A percentile compares a stretch with the other conserved stretches of the same genome.
Conservation (phyloP, 495 filamentous ascomycete species). For the Aspergillus incahuasiensis region DNA sequence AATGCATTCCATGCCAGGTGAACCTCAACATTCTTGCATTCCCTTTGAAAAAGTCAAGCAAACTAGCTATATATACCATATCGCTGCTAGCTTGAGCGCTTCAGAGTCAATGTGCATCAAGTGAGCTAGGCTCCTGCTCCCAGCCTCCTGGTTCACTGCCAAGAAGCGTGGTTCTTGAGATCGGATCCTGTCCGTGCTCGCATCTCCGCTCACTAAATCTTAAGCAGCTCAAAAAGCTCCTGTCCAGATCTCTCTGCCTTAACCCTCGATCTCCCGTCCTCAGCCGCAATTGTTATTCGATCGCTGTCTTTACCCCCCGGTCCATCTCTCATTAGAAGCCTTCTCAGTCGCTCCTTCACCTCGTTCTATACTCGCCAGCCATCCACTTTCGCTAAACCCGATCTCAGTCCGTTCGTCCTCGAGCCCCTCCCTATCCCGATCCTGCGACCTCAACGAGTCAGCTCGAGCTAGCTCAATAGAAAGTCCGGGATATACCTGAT, state of each 20-base stretch:
- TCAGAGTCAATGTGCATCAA: background rate
- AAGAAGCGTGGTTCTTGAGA: background rate
- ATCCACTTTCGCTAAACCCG: background rate
- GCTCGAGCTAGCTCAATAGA: background rate
- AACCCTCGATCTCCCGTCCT: background rate
- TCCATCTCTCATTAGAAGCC: conserved; percentile 5
- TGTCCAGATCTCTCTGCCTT: background rate
- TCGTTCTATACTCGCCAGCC: background rate
- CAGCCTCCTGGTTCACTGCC: background rate
- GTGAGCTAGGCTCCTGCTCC: background rate
- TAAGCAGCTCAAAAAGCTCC: conserved; percentile 5
- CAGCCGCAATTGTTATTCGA: background rate
- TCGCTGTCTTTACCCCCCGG: background rate
- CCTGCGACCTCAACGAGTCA: background rate
- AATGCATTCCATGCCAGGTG: background rate
- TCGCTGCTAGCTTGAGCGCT: background rate
- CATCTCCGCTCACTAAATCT: conserved; percentile 6
- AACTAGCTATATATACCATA: background rate
- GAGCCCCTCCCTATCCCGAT: conserved; percentile 3
- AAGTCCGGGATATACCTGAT: background rate
- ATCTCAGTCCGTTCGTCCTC: conserved; percentile 1
- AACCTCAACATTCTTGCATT: conserved; percentile 5
- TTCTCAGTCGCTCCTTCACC: conserved; percentile 14
- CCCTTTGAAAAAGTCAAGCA: background rate
- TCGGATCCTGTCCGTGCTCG: background rate